These are phyloP conservation scores for Thielaviopsis populi DNA, from an alignment of 2,329 filamentous ascomycete species.

Conservation along the genomic window DNA sequence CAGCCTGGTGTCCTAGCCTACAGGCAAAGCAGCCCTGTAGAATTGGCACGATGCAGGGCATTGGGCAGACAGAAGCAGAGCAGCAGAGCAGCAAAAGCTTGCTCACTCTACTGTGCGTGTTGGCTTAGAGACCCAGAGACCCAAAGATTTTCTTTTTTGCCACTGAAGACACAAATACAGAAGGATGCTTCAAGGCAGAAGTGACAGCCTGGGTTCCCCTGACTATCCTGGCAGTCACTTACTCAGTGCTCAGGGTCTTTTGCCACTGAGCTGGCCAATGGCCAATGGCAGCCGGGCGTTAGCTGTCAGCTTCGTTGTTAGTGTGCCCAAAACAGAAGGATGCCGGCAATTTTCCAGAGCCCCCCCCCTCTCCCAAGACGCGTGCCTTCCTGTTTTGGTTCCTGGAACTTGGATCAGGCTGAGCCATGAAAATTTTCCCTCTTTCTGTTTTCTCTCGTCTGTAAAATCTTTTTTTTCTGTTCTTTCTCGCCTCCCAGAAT, in stretches of 20 bases:
- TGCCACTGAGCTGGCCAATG: neutral
- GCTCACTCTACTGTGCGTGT: neutral
- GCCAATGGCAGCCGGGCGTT: neutral
- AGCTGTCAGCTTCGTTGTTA: neutral
- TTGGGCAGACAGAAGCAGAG: too few relatives aligned
- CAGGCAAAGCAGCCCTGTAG: neutral
- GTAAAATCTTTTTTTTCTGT: neutral
- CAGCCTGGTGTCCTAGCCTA: neutral
- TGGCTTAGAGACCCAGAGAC: too few relatives aligned
- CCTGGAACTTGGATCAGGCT: neutral
- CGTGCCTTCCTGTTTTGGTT: neutral
- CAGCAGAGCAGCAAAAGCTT: neutral
- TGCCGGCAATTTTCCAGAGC: neutral
- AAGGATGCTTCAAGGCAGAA: neutral
- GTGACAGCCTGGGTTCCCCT: constrained; percentile 4
- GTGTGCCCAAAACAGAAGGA: neutral
- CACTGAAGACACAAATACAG: neutral
- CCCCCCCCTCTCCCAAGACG: neutral
- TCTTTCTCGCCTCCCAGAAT: neutral
- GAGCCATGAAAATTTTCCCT: neutral
- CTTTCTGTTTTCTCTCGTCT: neutral
- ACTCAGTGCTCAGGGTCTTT: neutral
- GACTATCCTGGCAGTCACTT: neutral
- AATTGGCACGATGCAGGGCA: neutral
- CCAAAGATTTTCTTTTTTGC: too few relatives aligned